Conservation (phyloP, 768 basidiomycete species). For the Kwoniella europaea region DNA sequence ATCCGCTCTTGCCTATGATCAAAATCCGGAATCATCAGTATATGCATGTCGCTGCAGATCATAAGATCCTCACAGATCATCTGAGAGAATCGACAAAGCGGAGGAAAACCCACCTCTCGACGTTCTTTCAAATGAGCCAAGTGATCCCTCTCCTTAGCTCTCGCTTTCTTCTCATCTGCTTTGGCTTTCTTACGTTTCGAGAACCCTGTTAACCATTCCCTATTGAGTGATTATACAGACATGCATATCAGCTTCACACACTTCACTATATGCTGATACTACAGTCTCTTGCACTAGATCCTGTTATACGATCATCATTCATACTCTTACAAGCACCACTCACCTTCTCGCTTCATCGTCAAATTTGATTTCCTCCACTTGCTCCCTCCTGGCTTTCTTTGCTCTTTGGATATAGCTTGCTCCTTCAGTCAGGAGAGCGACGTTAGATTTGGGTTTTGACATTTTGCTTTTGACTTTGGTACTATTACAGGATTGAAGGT, state of each 20-base stretch:
- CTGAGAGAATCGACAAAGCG: too few species aligned
- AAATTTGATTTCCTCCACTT: constrained; percentile 80
- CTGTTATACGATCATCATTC: too few species aligned
- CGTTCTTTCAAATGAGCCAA: constrained; percentile 74
- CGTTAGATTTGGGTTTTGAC: constrained; percentile 42
- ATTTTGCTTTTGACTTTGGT: constrained; percentile 1
- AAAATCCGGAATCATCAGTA: not conserved
- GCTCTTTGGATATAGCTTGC: constrained; percentile 61
- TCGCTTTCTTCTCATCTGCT: constrained; percentile 73
- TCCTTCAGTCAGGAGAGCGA: constrained; percentile 56
- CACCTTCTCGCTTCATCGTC: constrained; percentile 84
- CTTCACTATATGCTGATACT: not conserved
- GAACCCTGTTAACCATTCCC: constrained; percentile 91
- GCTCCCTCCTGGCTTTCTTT: constrained; percentile 66
- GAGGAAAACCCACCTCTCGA: constrained; percentile 70
- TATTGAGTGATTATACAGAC: constrained; percentile 53
- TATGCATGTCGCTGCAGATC: too few species aligned
- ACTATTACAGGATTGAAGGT: not conserved
- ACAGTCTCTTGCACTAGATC: too few species aligned
- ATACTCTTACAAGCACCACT: constrained; percentile 23
- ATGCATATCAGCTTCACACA: not conserved
- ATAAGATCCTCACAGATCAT: too few species aligned
- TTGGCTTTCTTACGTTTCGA: constrained; percentile 88
- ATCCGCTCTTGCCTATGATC: constrained; percentile 71
- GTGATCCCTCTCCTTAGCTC: constrained; percentile 77